These are phyloP conservation scores for Fonsecaea monophora DNA, from an alignment of 2,329 filamentous ascomycete species.

Conservation along the genomic window DNA sequence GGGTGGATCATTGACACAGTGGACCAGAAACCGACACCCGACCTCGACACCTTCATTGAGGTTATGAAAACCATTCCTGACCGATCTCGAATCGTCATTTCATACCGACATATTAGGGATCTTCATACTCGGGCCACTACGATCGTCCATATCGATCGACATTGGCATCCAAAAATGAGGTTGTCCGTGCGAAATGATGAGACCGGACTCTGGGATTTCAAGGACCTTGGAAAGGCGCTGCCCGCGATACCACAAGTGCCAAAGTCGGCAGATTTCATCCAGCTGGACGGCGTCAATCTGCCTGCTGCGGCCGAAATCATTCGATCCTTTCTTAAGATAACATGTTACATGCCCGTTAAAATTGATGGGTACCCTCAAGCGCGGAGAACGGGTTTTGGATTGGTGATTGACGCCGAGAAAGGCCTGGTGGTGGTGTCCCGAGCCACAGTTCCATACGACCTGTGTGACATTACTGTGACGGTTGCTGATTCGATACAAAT, in stretches of 20 bases:
- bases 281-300: constrained; percentile 85
- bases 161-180: constrained; percentile 96
- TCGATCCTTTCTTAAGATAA: constrained; percentile 90
- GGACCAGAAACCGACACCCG: constrained; percentile 87
- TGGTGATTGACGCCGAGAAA: constrained; percentile 97
- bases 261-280: constrained; percentile 86
- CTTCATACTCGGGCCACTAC: constrained; percentile 92
- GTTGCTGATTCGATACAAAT: constrained; percentile 97
- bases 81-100: constrained; percentile 83
- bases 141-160: constrained; percentile 89
- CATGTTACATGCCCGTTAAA: constrained; percentile 92
- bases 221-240: constrained; percentile 79
- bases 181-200: constrained; percentile 87
- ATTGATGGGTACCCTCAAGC: constrained; percentile 97
- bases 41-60: constrained; percentile 86
- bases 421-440: constrained; percentile 92
- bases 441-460: constrained; percentile 92
- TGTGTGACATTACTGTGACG: constrained; percentile 94
- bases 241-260: constrained; percentile 75
- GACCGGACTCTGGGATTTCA: constrained; percentile 93
- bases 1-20: constrained; percentile 94
- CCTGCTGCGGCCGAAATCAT: constrained; percentile 92
- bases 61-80: constrained; percentile 88
- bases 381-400: constrained; percentile 89
- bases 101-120: constrained; percentile 93